Evolutionary conservation across 2,329 filamentous ascomycete species (phyloP), one percentile per base, ranked within the genome.

Genomic region (Verticillium klebahnii): DNA sequence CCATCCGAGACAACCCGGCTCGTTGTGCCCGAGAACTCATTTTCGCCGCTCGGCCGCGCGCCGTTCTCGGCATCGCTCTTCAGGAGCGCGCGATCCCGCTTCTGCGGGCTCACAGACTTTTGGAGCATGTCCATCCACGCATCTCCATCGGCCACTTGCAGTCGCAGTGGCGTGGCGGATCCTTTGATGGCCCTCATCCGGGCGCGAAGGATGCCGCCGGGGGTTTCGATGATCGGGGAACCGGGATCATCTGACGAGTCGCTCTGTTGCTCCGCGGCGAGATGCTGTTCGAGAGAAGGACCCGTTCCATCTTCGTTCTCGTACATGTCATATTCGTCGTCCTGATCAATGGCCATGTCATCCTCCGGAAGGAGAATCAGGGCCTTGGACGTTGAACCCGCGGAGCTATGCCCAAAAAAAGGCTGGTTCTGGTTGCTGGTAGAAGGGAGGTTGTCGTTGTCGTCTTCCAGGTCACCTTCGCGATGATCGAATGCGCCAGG

Each of bases 91-190:
- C 94, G 91, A 77, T 97, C 91, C 70, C 95, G 89, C 79, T 98
- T 98, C 71, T 91, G 88, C 6, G 95, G 94, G 70, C 92, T 97
- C 68, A 98, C 92, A 6, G 95, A 98, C 67, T 93, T 93, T 73
- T 93, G 91, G 66, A 99, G 82, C 79, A 97, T 93, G 68, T 95
- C 90, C 68, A 93, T 90, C 95, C 95, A 99, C 73, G 97, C 90
- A 63, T 93, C 91, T 60, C 89, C 91, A 66, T 85, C 83, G 39
- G 85, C 80, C 63, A 89, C 84, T 65, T 87, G 84, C 60, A 86
- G 78, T 67, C 82, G 85, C 29, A 83, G 73, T 29, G 87, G 86
- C 32, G 84, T 85, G 63, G 77, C 80, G 23, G 83, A 83, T 65
- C 82, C 82, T 74, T 87, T 88, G 70, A 85, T 78, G 40, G 85